Evolutionary conservation across 139 green algal species (phyloP), one percentile per base, ranked within the genome.

Genomic region (Nannochloris sp.): DNA sequence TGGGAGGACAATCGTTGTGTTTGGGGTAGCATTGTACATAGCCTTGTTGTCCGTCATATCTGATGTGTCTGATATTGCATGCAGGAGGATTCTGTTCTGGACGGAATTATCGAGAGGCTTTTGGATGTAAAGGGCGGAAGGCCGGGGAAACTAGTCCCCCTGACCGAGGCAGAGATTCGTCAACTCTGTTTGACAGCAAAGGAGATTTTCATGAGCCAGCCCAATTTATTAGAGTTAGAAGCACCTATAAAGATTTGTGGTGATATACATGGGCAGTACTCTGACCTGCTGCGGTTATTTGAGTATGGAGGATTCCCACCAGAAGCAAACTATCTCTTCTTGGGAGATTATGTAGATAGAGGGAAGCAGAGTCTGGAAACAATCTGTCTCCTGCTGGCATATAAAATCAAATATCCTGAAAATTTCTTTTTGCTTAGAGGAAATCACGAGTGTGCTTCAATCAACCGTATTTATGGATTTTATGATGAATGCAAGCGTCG

Each of bases 401-500:
- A 98, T 82, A 99, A 99, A 88, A 90, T 95, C 70, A 99, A 99
- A 73, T 99, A 97, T 76, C 94, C 94, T 6, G 93, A 99, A 73
- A 99, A 99, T 79, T 99, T 99, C 64, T 99, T 99, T 75, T 72
- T 99, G 62, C 73, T 99, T 64, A 79, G 93, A 16, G 93, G 93
- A 44, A 97, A 97, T 75, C 90, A 97, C 67, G 90, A 97, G 72
- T 97, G 90, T 66, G 91, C 94, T 16, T 95, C 86, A 37, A 99
- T 99, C 74, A 98, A 97, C 70, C 80, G 93, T 37, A 99, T 99
- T 60, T 99, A 99, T 71, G 93, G 93, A 43, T 99, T 99, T 65
- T 99, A 98, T 63, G 93, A 99, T 69, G 93, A 99, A 78, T 99
- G 93, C 88, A 99, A 99, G 74, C 81, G 92, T 63, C 81, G 92